Percentiles rank a stretch among this genome's conserved stretches.
phyloP scores from a whole-genome alignment of 2,329 filamentous ascomycete genomes.

The Moelleriella libera region DNA sequence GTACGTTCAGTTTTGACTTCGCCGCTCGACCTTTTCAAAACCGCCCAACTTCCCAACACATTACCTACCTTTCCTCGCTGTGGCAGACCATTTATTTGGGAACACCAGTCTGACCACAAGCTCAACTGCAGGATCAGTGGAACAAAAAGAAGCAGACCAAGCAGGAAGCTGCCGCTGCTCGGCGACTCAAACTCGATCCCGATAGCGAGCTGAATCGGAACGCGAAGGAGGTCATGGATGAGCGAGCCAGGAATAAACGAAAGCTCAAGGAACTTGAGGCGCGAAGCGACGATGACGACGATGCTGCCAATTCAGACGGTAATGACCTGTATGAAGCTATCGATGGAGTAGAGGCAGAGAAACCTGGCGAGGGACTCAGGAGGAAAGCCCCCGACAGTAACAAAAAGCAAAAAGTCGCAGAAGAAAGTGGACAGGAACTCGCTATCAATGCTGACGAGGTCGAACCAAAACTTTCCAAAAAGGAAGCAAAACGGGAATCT shows the following conservation, averaged over 20 bases:
- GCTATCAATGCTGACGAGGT: conserved; percentile 29
- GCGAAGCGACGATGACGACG: conserved; percentile 31
- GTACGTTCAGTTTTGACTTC: conserved; percentile 36
- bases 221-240: conserved; percentile 87
- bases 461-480: conserved; percentile 32
- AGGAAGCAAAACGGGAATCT: conserved; percentile 37
- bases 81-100: not conserved
- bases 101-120: not conserved
- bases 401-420: conserved; percentile 37
- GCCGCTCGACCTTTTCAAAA: not conserved
- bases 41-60: not conserved
- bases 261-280: conserved; percentile 54
- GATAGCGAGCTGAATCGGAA: conserved; percentile 67
- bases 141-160: conserved; percentile 89
- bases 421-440: conserved; percentile 11
- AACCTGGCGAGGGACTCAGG: conserved; percentile 51
- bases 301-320: conserved; percentile 24
- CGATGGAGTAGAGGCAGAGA: conserved; percentile 42
- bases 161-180: conserved; percentile 68
- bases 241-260: conserved; percentile 61
- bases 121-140: conserved; percentile 65
- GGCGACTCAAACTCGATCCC: conserved; percentile 80
- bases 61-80: not conserved
- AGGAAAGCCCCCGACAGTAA: conserved; percentile 30
- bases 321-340: conserved; percentile 28